phyloP scores from a whole-genome alignment of 2,329 filamentous ascomycete species.

The Nemania diffusa region DNA sequence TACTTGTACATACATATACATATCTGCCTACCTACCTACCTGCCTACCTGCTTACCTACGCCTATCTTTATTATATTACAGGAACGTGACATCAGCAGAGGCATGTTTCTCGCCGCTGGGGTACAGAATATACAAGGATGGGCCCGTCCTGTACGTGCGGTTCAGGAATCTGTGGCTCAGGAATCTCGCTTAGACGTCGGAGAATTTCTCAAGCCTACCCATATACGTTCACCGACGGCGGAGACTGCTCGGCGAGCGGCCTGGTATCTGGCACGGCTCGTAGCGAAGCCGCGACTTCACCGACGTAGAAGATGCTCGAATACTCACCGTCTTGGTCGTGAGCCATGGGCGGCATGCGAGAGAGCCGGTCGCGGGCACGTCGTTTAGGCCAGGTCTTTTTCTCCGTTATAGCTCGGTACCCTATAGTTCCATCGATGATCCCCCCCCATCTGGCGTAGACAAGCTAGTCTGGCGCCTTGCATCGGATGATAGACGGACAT shows the following conservation, averaged over 20 bases:
- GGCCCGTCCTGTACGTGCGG: conserved; percentile 1
- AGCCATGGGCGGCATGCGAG: conserved; percentile 12
- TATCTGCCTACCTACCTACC: no score
- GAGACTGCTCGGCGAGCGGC: conserved; percentile 5
- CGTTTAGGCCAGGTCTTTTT: conserved; percentile 17
- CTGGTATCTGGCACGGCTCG: conserved; percentile 12
- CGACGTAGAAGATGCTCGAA: conserved; percentile 12
- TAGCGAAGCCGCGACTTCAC: conserved; percentile 16
- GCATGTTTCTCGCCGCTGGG: conserved; percentile 2
- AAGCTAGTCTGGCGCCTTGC: conserved; percentile 15
- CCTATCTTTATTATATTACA: conserved; percentile 17
- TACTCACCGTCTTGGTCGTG: conserved; percentile 1
- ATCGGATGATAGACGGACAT: conserved; percentile 24
- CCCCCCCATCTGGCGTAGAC: conserved; percentile 12
- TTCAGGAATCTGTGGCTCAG: conserved; percentile 8
- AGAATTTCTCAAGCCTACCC: conserved; percentile 20
- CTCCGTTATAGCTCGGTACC: conserved; percentile 14
- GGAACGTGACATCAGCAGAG: conserved; percentile 23
- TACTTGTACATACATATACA: no score
- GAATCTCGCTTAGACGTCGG: conserved; percentile 26
- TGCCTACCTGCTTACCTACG: no score
- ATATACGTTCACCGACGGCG: conserved; percentile 20
- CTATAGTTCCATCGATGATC: conserved; percentile 16
- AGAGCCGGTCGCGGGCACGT: conserved; percentile 9
- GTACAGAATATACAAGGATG: conserved; percentile 6